Conservation (phyloP, 495 filamentous ascomycete genomes). For the Coniosporium apollinis region DNA sequence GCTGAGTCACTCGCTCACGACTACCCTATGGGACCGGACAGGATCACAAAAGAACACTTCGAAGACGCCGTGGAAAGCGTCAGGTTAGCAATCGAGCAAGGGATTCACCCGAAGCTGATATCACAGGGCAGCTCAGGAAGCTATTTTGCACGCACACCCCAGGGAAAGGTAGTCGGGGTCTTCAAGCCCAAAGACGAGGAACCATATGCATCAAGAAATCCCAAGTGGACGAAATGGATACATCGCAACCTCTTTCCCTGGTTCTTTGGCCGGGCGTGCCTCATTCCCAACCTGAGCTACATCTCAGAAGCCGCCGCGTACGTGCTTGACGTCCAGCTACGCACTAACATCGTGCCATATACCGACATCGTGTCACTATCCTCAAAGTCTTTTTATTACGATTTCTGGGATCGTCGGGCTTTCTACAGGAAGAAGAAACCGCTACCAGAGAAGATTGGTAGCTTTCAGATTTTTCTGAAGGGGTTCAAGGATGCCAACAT, state of each 20-base stretch:
- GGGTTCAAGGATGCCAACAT: slow-evolving; percentile 94
- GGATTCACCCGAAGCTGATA: slow-evolving; percentile 87
- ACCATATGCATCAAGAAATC: slow-evolving; percentile 50
- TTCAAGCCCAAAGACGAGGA: slow-evolving; percentile 99
- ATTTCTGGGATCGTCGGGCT: slow-evolving; percentile 85
- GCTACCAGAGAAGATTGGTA: slow-evolving; percentile 82
- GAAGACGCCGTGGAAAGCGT: slow-evolving; percentile 86
- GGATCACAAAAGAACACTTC: slow-evolving; percentile 64
- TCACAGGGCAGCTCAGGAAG: slow-evolving; percentile 92
- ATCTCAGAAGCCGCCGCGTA: slow-evolving; percentile 96
- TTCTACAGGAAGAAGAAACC: slow-evolving; percentile 75
- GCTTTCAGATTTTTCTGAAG: slow-evolving; percentile 94
- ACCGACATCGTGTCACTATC: slow-evolving; percentile 89
- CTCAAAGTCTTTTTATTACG: slow-evolving; percentile 94
- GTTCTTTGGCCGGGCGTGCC: slow-evolving; percentile 86
- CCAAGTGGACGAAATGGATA: slow-evolving; percentile 30
- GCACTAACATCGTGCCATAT: slow-evolving; percentile 85
- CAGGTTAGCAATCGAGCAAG: slow-evolving; percentile 72
- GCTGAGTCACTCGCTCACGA: slow-evolving; percentile 51
- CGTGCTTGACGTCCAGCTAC: slow-evolving; percentile 76
- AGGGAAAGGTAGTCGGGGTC: slow-evolving; percentile 89
- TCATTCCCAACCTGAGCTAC: slow-evolving; percentile 98
- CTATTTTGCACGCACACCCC: slow-evolving; percentile 85
- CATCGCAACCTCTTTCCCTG: slow-evolving; percentile 66
- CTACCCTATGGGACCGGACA: too few relatives aligned